Evolutionary conservation across 129 eudicot species (phyloP).

Genomic region (Chrysanthemum makinoi): DNA sequence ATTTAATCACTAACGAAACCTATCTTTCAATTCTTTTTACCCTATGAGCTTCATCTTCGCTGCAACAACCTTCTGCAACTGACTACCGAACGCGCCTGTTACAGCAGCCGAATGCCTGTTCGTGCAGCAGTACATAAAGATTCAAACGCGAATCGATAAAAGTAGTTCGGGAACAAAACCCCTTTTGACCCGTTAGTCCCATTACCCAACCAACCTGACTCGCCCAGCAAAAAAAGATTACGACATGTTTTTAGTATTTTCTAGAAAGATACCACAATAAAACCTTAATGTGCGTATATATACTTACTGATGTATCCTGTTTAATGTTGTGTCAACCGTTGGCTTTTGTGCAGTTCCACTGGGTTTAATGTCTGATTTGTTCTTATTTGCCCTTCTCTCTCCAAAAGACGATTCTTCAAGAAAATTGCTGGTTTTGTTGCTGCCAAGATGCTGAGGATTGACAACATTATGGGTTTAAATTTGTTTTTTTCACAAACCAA

Average conservation of each 20-base stretch:
- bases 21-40: no score
- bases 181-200: no score
- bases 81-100: no score
- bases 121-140: no score
- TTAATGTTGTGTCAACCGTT: background rate
- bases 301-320: conserved; percentile 60
- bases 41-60: no score
- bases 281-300: conserved; percentile 1
- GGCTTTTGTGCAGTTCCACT: conserved; percentile 14
- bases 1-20: no score
- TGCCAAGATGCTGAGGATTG: conserved; percentile 7
- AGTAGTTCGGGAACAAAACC: no score
- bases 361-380: conserved; percentile 18
- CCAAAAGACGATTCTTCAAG: conserved; percentile 19
- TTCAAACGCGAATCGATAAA: no score
- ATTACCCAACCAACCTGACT: background rate
- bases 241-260: background rate
- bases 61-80: no score
- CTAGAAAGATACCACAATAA: background rate
- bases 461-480: conserved; percentile 13
- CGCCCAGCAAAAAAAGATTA: background rate
- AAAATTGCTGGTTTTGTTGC: conserved; percentile 19
- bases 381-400: conserved; percentile 18
- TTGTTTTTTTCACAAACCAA: no score
- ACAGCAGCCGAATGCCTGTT: no score